phyloP scores from a whole-genome alignment of 2,329 filamentous ascomycete species.

The Bisporella sp. region DNA sequence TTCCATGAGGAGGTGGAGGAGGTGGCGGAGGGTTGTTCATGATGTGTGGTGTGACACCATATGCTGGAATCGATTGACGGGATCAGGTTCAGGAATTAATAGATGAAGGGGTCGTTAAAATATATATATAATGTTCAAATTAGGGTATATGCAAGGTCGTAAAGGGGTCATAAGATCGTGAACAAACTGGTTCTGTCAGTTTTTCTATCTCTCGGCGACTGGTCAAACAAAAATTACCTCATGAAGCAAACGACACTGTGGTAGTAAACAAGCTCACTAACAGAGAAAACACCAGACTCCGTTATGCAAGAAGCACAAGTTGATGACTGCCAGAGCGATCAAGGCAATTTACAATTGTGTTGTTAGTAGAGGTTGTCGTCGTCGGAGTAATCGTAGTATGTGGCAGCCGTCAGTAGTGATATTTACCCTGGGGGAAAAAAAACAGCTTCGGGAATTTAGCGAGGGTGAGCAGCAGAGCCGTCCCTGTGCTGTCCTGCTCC shows the following conservation, averaged over 20 bases:
- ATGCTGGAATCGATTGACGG: neutral
- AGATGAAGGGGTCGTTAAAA: too few relatives aligned
- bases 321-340: too few relatives aligned
- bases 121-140: too few relatives aligned
- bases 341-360: too few relatives aligned
- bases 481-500: too few relatives aligned
- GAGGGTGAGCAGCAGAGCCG: too few relatives aligned
- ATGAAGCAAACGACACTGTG: slow-evolving; percentile 4
- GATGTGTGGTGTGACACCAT: slow-evolving; percentile 9
- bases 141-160: slow-evolving; percentile 12
- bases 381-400: too few relatives aligned
- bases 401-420: too few relatives aligned
- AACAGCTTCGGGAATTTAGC: too few relatives aligned
- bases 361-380: too few relatives aligned
- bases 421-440: too few relatives aligned
- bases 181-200: slow-evolving; percentile 7
- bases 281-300: slow-evolving; percentile 6
- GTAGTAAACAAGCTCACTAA: neutral
- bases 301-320: neutral
- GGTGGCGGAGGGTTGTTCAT: slow-evolving; percentile 43
- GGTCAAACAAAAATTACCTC: slow-evolving; percentile 6
- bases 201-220: slow-evolving; percentile 2
- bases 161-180: slow-evolving; percentile 14
- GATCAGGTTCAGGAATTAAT: slow-evolving; percentile 4
- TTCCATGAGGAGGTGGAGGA: slow-evolving; percentile 80